Evolutionary conservation across 1,284 basidiomycete genomes (phyloP).

Genomic region (Apiotrichum mycotoxinovorans): DNA sequence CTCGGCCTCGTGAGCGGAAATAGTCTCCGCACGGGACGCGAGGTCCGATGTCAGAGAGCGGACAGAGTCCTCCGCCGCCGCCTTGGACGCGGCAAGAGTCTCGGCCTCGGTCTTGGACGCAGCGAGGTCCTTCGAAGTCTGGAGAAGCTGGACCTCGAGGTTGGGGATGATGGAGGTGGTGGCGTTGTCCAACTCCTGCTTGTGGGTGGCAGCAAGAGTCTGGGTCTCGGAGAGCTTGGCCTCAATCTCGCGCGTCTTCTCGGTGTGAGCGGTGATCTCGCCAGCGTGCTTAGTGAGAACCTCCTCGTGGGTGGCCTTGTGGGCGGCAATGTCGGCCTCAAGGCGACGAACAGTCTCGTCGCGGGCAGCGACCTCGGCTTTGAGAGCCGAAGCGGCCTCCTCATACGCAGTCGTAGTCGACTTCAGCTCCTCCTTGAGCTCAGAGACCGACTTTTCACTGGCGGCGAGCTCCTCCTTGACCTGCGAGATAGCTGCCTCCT

Average conservation of each 20-base stretch:
- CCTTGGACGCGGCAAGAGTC: not conserved
- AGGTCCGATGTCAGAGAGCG: not conserved
- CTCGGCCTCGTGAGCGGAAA: not conserved
- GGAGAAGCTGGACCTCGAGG: conserved; percentile 2
- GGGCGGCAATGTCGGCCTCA: conserved; percentile 1
- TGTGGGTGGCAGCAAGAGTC: not conserved
- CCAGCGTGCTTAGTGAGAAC: not conserved
- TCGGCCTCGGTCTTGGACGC: not conserved
- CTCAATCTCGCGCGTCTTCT: not conserved
- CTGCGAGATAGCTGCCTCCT: conserved; percentile 15
- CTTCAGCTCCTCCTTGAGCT: conserved; percentile 6
- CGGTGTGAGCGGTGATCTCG: not conserved
- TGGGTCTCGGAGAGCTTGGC: not conserved
- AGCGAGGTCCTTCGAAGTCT: not conserved
- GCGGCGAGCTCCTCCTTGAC: conserved; percentile 6
- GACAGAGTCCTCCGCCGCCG: not conserved
- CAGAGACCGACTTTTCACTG: not conserved
- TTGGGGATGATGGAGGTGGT: conserved; percentile 3
- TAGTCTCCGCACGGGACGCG: not conserved
- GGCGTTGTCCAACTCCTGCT: conserved; percentile 10
- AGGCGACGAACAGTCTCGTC: not conserved
- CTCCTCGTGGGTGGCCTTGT: conserved; percentile 1
- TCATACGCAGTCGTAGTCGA: conserved; percentile 4
- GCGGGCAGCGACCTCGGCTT: not conserved
- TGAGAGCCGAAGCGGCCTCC: not conserved